Evolutionary conservation across 1,284 basidiomycete genomes (phyloP).

Genomic region (Porodaedalea pini): DNA sequence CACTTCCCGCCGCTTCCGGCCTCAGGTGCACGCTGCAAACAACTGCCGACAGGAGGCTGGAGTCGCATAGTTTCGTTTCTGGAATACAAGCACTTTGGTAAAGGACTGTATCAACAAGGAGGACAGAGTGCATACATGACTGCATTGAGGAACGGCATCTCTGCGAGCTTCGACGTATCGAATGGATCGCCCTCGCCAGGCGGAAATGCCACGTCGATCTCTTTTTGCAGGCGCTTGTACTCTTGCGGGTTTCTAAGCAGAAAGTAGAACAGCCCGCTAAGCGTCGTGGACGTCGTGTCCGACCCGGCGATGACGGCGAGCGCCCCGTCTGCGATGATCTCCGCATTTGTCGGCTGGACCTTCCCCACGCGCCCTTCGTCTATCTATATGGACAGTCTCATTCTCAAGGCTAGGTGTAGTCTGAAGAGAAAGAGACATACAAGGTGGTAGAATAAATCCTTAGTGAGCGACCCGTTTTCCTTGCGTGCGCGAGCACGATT

Average conservation of each 20-base stretch:
- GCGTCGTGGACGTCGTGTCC: slow-evolving; percentile 34
- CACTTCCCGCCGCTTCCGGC: slow-evolving; percentile 13
- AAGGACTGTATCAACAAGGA: too few species aligned
- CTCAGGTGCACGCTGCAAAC: slow-evolving; percentile 14
- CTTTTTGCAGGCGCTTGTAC: slow-evolving; percentile 29
- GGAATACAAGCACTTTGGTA: too few species aligned
- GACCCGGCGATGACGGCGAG: slow-evolving; percentile 37
- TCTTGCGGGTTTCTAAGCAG: slow-evolving; percentile 31
- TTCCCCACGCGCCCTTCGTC: slow-evolving; percentile 29
- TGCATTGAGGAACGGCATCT: slow-evolving; percentile 34
- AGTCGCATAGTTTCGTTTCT: slow-evolving; percentile 16
- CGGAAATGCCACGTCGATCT: slow-evolving; percentile 29
- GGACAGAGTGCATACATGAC: too few species aligned
- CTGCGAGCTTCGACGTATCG: slow-evolving; percentile 23
- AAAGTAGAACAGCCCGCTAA: slow-evolving; percentile 31
- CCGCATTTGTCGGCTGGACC: slow-evolving; percentile 23
- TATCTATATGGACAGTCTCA: slow-evolving; percentile 24
- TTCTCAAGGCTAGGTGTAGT: too few species aligned
- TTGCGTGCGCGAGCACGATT: not conserved
- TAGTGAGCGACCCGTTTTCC: slow-evolving; percentile 28
- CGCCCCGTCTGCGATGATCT: slow-evolving; percentile 32
- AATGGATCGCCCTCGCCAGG: slow-evolving; percentile 20
- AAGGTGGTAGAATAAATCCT: slow-evolving; percentile 39
- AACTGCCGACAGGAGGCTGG: slow-evolving; percentile 9
- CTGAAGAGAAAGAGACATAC: slow-evolving; percentile 23